These are phyloP conservation scores for Tubosaeta sp. DNA, from an alignment of 768 basidiomycete species.

Conservation along the genomic window DNA sequence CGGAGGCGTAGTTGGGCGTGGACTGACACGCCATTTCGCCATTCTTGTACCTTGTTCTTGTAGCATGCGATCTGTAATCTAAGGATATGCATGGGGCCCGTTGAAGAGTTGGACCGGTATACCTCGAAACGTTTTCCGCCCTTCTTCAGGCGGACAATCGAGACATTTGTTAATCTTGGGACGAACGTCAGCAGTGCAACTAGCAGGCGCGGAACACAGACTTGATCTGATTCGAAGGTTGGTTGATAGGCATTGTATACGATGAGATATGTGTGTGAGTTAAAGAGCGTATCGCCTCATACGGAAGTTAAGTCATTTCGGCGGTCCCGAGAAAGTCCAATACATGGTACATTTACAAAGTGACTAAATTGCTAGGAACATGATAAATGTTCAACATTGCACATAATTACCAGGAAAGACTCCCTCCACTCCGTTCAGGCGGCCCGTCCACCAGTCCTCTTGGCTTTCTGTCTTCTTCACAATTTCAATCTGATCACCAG, in stretches of 20 bases:
- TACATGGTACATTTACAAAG: not conserved
- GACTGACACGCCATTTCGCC: conserved; percentile 83
- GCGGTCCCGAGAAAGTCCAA: too few species aligned
- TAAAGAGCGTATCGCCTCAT: not conserved
- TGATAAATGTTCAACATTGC: conserved; percentile 15
- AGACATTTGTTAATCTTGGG: conserved; percentile 91
- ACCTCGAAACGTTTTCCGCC: conserved; percentile 98
- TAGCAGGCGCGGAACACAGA: conserved; percentile 25
- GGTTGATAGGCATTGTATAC: conserved; percentile 53
- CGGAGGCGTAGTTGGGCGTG: not conserved
- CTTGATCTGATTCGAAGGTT: conserved; percentile 92
- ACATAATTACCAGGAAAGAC: conserved; percentile 78
- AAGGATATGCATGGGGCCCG: not conserved
- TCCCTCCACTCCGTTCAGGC: conserved; percentile 74
- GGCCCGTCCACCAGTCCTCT: conserved; percentile 98
- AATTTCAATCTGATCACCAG: conserved; percentile 88
- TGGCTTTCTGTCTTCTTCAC: conserved; percentile 74
- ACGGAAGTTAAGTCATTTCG: not conserved
- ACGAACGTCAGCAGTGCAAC: not conserved
- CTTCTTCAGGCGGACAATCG: conserved; percentile 93
- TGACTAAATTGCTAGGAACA: not conserved
- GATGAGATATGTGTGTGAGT: not conserved
- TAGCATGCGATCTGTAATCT: conserved; percentile 84
- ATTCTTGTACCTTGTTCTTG: conserved; percentile 99
- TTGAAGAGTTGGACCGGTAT: not conserved